Percentiles rank a stretch among this genome's conserved stretches.
Evolutionary conservation across 345 rosid species (phyloP).

Genomic region (Lagerstroemia speciosa): DNA sequence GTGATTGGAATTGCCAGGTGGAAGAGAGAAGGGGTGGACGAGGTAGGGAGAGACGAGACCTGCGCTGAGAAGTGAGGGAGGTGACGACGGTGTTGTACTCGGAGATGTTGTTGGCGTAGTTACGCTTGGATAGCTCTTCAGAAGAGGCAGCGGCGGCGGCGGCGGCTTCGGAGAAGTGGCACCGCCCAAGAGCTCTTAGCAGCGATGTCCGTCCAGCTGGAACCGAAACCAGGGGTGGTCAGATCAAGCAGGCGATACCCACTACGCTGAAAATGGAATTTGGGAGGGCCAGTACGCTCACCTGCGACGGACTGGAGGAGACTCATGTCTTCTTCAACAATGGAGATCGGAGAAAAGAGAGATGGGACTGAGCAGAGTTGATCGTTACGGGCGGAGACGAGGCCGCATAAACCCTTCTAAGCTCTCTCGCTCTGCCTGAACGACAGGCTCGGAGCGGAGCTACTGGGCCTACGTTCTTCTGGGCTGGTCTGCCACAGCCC

Average conservation of each 20-base stretch:
- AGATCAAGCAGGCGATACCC: neutral
- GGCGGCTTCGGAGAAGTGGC: conserved; percentile 45
- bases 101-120: conserved; percentile 60
- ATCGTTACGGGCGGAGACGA: neutral
- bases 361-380: neutral
- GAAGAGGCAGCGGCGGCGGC: neutral
- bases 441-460: no score
- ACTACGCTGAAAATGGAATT: conserved; percentile 23
- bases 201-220: conserved; percentile 12
- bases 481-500: neutral
- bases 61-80: conserved; percentile 56
- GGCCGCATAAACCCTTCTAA: neutral
- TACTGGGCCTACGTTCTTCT: neutral
- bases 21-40: neutral
- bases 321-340: conserved; percentile 32
- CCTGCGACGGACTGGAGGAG: conserved; percentile 42
- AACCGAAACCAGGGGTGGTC: neutral
- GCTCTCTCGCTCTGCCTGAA: neutral
- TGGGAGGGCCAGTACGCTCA: conserved; percentile 1
- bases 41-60: conserved; percentile 22
- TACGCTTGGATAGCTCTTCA: conserved; percentile 43
- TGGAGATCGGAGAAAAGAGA: neutral
- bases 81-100: conserved; percentile 71
- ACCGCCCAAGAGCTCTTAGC: conserved; percentile 38
- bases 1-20: neutral